Conservation (phyloP, 2,329 filamentous ascomycete species). For the Zymoseptoria ardabiliae region DNA sequence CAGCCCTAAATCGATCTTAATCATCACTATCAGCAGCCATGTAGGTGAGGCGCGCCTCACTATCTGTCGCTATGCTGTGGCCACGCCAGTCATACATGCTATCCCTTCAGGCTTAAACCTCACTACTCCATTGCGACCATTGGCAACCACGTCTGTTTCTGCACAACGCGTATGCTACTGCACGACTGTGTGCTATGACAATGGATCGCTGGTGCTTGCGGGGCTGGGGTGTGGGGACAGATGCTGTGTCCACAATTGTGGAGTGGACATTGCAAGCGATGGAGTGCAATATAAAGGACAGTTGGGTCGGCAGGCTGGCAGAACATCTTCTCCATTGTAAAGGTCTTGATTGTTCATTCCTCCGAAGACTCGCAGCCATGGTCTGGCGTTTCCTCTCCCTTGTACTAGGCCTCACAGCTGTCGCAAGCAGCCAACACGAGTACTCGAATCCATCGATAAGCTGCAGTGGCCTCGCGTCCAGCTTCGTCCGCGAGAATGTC, state of each 20-base stretch:
- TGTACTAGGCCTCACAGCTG: neutral
- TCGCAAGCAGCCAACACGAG: neutral
- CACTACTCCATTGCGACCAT: neutral
- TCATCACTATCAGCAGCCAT: too few species aligned
- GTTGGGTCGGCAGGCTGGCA: neutral
- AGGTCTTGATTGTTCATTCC: neutral
- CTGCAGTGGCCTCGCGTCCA: conserved; percentile 6
- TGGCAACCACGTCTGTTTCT: neutral
- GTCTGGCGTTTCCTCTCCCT: neutral
- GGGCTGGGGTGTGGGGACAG: neutral
- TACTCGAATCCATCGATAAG: neutral
- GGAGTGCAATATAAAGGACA: neutral
- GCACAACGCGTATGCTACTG: neutral
- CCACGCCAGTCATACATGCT: too few species aligned
- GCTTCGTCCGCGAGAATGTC: conserved; percentile 19
- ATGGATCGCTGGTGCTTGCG: neutral
- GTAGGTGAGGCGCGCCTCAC: too few species aligned
- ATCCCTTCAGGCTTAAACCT: too few species aligned
- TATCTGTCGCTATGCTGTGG: too few species aligned
- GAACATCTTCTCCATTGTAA: neutral
- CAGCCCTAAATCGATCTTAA: too few species aligned
- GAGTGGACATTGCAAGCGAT: neutral
- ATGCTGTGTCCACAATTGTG: neutral
- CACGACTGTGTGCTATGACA: neutral
- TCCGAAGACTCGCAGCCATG: neutral